Evolutionary conservation across 768 basidiomycete genomes (phyloP).

Genomic region (Suillus spraguei): DNA sequence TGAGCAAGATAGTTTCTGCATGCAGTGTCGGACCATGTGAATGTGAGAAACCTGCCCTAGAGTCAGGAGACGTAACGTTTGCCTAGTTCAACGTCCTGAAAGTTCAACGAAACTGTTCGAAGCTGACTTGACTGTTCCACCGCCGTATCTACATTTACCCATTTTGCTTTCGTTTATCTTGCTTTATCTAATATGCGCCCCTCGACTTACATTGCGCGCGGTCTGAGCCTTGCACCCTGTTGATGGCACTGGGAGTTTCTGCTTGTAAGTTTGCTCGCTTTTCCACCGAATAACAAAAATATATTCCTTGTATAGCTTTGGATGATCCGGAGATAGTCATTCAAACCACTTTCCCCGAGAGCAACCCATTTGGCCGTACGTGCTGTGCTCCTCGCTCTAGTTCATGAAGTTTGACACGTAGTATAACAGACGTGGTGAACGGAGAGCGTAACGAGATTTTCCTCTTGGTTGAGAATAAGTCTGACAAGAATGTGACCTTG

Average conservation of each 20-base stretch:
- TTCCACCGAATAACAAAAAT: slow-evolving; percentile 5
- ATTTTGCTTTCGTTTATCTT: slow-evolving; percentile 6
- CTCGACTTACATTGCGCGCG: slow-evolving; percentile 28
- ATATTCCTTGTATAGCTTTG: slow-evolving; percentile 20
- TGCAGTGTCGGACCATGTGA: slow-evolving; percentile 5
- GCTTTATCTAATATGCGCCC: slow-evolving; percentile 35
- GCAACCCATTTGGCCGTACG: slow-evolving; percentile 79
- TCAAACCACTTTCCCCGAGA: slow-evolving; percentile 64
- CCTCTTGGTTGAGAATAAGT: slow-evolving; percentile 75
- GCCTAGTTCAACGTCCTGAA: not conserved
- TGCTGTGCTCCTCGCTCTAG: slow-evolving; percentile 18
- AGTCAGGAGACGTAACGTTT: slow-evolving; percentile 27
- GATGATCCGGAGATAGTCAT: slow-evolving; percentile 56
- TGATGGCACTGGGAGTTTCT: slow-evolving; percentile 32
- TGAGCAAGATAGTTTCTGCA: not conserved
- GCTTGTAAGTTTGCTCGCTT: slow-evolving; percentile 24
- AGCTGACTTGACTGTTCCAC: not conserved
- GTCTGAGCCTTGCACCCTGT: slow-evolving; percentile 30
- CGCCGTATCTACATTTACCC: not conserved
- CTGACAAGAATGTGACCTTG: slow-evolving; percentile 70
- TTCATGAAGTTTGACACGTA: not conserved
- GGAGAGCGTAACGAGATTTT: slow-evolving; percentile 75
- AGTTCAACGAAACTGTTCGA: not conserved
- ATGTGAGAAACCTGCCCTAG: slow-evolving; percentile 29
- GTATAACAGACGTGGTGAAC: slow-evolving; percentile 71